A percentile compares a stretch with the other conserved stretches of the same genome.
Conservation (phyloP, 2,329 filamentous ascomycete species). For the Monilinia laxa region DNA sequence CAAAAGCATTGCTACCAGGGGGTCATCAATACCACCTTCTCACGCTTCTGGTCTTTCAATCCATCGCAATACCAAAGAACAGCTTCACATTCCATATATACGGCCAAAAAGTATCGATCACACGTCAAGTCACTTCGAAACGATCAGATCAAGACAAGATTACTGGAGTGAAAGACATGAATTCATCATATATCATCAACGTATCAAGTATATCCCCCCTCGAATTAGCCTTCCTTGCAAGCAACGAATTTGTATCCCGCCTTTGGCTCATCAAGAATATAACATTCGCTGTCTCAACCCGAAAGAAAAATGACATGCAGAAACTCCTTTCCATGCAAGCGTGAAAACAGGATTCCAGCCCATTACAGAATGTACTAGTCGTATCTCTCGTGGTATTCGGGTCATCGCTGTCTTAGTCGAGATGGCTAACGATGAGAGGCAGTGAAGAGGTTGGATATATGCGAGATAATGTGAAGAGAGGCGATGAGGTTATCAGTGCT, state of each 20-base stretch:
- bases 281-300: neutral
- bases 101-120: neutral
- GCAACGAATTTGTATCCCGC: neutral
- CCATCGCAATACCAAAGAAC: neutral
- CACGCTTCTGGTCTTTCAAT: neutral
- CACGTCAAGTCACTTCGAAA: neutral
- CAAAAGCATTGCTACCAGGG: neutral
- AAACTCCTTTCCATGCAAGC: neutral
- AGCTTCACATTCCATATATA: neutral
- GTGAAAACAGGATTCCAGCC: neutral
- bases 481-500: conserved; percentile 9
- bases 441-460: neutral
- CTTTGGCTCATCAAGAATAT: neutral
- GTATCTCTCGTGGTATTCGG: neutral
- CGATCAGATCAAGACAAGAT: neutral
- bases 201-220: neutral
- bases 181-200: neutral
- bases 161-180: neutral
- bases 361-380: conserved; percentile 2
- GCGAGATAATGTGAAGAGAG: neutral
- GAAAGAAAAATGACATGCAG: neutral
- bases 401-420: conserved; percentile 13
- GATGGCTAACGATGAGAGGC: neutral
- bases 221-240: neutral
- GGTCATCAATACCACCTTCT: neutral